A percentile compares a stretch with the other conserved stretches of the same genome.
Evolutionary conservation across 2,329 filamentous ascomycete species (phyloP).

Genomic region (Verticillium longisporum): DNA sequence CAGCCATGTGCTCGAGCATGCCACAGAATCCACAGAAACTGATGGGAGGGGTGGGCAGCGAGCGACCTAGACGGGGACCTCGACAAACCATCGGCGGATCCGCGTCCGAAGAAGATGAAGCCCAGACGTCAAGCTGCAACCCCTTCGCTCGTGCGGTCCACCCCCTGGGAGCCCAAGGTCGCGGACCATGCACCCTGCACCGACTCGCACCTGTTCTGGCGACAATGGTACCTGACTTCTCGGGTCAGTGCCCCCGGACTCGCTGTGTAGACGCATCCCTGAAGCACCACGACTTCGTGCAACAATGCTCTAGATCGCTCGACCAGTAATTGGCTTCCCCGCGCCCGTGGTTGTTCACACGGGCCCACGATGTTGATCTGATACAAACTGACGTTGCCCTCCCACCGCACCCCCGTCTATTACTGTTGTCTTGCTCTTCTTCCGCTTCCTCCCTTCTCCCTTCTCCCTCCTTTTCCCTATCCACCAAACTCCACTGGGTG

Average conservation of each 20-base stretch:
- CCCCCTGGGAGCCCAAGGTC: not conserved
- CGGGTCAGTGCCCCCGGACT: conserved; percentile 1
- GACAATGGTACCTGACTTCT: not conserved
- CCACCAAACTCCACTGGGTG: conserved; percentile 1
- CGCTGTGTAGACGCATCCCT: conserved; percentile 1
- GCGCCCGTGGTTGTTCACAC: not conserved
- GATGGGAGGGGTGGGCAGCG: too few relatives aligned
- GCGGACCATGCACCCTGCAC: not conserved
- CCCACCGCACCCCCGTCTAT: conserved; percentile 4
- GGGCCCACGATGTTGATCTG: conserved; percentile 3
- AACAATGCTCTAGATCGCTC: not conserved
- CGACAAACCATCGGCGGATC: not conserved
- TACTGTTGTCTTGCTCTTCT: conserved; percentile 2
- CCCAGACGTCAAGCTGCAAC: not conserved
- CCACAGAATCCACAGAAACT: not conserved
- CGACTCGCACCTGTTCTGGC: not conserved
- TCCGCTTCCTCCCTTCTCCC: conserved; percentile 6
- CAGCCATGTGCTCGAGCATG: not conserved
- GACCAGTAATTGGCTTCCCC: not conserved
- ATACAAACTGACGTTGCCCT: conserved; percentile 12
- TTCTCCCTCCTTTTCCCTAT: not conserved
- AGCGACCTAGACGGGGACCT: not conserved
- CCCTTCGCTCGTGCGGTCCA: not conserved
- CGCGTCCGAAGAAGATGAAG: not conserved
- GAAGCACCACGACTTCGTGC: not conserved